A percentile compares a stretch with the other conserved stretches of the same genome.
phyloP scores from a whole-genome alignment of 805 yeast species.

The Lipomyces sp. region DNA sequence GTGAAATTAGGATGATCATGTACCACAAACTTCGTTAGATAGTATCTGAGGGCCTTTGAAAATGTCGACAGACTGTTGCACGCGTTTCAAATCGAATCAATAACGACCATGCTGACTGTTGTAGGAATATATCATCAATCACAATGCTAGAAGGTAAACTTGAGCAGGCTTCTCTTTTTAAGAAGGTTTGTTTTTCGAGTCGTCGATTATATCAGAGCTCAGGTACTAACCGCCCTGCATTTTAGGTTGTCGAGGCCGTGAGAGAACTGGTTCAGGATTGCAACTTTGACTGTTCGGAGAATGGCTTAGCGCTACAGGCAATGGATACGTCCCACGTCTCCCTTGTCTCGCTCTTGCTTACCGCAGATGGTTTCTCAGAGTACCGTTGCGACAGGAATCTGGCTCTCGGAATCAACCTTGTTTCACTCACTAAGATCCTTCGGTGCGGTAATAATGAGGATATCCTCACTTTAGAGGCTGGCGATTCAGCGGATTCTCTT shows the following conservation, averaged over 20 bases:
- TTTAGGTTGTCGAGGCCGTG: slow-evolving; percentile 81
- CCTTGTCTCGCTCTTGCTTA: slow-evolving; percentile 84
- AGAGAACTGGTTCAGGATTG: slow-evolving; percentile 93
- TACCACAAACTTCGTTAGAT: slow-evolving; percentile 31
- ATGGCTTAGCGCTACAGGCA: slow-evolving; percentile 95
- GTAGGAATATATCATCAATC: background rate
- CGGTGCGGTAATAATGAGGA: slow-evolving; percentile 92
- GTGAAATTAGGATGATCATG: slow-evolving; percentile 14
- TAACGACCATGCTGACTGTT: slow-evolving; percentile 2
- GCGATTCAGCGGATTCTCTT: slow-evolving; percentile 81
- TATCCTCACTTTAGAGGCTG: slow-evolving; percentile 84
- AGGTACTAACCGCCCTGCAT: background rate
- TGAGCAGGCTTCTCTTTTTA: slow-evolving; percentile 87
- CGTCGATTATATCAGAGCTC: slow-evolving; percentile 11
- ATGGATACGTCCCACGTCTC: slow-evolving; percentile 96
- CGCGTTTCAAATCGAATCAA: background rate
- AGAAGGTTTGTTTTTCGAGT: slow-evolving; percentile 56
- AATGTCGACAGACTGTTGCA: background rate
- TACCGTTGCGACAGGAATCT: slow-evolving; percentile 95
- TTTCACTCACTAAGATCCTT: slow-evolving; percentile 83
- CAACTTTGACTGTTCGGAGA: slow-evolving; percentile 95
- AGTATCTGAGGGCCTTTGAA: slow-evolving; percentile 31
- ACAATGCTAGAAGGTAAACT: slow-evolving; percentile 96
- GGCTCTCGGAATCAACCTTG: slow-evolving; percentile 88
- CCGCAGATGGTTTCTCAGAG: slow-evolving; percentile 83